Evolutionary conservation across 345 rosid genomes (phyloP).

Genomic region (Psidium guajava): DNA sequence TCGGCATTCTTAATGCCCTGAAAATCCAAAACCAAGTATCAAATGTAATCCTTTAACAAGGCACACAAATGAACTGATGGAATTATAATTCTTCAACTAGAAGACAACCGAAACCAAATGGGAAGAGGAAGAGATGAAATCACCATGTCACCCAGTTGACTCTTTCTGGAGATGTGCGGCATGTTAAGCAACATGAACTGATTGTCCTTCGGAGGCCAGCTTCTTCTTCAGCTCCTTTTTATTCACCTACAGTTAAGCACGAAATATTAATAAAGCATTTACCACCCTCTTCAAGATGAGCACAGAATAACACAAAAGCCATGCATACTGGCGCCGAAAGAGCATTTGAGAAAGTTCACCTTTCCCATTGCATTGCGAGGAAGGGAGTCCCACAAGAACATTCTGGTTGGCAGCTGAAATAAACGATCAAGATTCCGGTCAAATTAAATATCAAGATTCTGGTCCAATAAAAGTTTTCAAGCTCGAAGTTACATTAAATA

Average conservation of each 20-base stretch:
- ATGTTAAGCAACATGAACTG: neutral
- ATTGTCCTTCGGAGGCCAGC: constrained; percentile 25
- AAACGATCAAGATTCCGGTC: neutral
- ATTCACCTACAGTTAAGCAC: constrained; percentile 51
- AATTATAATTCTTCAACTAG: neutral
- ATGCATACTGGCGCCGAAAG: neutral
- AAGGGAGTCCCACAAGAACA: constrained; percentile 75
- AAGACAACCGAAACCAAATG: neutral
- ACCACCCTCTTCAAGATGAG: neutral
- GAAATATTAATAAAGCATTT: neutral
- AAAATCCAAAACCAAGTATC: neutral
- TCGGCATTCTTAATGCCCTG: neutral
- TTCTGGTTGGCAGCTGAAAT: constrained; percentile 68
- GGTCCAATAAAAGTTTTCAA: neutral
- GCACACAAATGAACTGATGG: neutral
- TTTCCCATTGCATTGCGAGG: constrained; percentile 99
- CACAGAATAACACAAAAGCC: neutral
- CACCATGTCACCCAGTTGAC: neutral
- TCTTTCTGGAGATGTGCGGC: neutral
- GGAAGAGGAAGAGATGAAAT: neutral
- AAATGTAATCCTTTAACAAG: neutral
- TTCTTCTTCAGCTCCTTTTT: constrained; percentile 79
- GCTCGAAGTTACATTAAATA: neutral
- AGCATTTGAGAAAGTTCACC: constrained; percentile 23
- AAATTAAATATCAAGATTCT: neutral